These are phyloP conservation scores for Hypoxylon fragiforme DNA, from an alignment of 495 filamentous ascomycete species.

Conservation along the genomic window DNA sequence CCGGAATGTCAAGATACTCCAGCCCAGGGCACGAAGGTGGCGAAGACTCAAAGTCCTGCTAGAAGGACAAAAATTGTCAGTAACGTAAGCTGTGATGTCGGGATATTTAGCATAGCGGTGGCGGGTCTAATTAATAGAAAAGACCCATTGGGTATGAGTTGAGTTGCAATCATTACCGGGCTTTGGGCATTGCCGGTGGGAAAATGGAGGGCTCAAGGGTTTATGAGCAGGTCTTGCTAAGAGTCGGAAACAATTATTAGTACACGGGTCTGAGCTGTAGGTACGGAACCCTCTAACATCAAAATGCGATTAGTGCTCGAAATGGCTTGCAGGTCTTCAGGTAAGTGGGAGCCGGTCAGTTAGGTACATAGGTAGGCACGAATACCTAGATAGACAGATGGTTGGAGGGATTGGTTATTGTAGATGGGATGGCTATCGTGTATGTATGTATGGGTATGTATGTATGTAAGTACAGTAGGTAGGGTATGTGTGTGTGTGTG, in stretches of 20 bases:
- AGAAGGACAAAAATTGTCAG: slow-evolving; percentile 35
- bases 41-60: slow-evolving; percentile 56
- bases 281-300: slow-evolving; percentile 12
- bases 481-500: neutral
- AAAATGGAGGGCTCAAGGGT: slow-evolving; percentile 28
- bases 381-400: too few species aligned
- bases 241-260: slow-evolving; percentile 24
- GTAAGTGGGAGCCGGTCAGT: slow-evolving; percentile 14
- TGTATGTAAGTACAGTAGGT: neutral
- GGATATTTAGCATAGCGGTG: slow-evolving; percentile 24
- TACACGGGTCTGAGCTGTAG: slow-evolving; percentile 18
- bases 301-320: slow-evolving; percentile 8
- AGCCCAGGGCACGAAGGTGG: slow-evolving; percentile 51
- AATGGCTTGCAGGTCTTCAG: slow-evolving; percentile 7
- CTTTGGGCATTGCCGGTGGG: slow-evolving; percentile 35
- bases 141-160: slow-evolving; percentile 13
- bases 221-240: slow-evolving; percentile 28
- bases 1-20: slow-evolving; percentile 51
- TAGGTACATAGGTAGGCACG: neutral
- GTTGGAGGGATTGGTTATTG: too few species aligned
- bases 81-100: slow-evolving; percentile 25
- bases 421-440: neutral
- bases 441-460: neutral
- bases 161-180: slow-evolving; percentile 35
- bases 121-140: slow-evolving; percentile 27